Conservation (phyloP, 2,329 filamentous ascomycete genomes). For the Botrytis elliptica region DNA sequence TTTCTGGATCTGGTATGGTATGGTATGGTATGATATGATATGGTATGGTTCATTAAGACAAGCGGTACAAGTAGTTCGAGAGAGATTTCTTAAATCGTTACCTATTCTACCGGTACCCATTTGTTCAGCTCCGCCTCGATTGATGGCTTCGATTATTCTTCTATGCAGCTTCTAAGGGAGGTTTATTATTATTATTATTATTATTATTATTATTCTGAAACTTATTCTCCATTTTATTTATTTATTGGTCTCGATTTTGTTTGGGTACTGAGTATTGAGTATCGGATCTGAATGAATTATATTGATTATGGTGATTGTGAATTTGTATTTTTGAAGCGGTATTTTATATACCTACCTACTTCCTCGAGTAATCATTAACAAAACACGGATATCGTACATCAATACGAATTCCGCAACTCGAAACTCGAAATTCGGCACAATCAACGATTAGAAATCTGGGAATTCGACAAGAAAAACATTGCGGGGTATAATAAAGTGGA, state of each 20-base stretch:
- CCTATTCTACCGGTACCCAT: neutral
- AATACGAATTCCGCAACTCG: neutral
- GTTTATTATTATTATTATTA: neutral
- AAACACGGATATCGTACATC: neutral
- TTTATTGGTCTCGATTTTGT: neutral
- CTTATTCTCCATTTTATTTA: neutral
- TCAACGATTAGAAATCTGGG: neutral
- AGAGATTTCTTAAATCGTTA: neutral
- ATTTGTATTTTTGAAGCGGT: neutral
- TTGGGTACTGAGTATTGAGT: neutral
- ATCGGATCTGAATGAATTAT: neutral
- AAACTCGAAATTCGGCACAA: neutral
- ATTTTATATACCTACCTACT: too few species aligned
- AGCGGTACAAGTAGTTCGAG: neutral
- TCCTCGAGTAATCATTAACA: neutral
- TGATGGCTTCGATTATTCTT: neutral
- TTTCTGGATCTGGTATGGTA: neutral
- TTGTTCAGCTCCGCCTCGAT: slow-evolving; percentile 15
- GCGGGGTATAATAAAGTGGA: slow-evolving; percentile 9
- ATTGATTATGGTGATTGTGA: neutral
- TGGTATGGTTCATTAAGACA: too few species aligned
- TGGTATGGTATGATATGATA: too few species aligned
- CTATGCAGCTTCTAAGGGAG: neutral
- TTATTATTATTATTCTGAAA: neutral
- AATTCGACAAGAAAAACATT: neutral